Base-by-base conservation (phyloP, 176 grass and related monocot genomes). In the Lolium perenne region DNA sequence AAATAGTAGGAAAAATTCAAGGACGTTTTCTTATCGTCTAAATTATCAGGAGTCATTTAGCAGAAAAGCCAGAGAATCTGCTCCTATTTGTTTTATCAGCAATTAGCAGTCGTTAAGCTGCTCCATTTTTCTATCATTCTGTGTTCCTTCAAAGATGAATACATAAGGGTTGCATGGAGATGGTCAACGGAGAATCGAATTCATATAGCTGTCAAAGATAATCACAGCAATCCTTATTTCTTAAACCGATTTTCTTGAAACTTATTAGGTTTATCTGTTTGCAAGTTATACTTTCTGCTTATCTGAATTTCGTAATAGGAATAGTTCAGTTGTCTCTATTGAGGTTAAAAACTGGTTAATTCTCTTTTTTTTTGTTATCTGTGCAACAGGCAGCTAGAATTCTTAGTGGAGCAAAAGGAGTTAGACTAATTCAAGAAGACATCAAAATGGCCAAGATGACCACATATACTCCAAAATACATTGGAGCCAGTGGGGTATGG, bases 361-460 rank as follows among this genome's bases (percentile, higher is more conserved):
- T 43, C 49, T 25, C 15, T 49, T 75, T 6, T 51, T 20, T 26
- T 82, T 79, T 58, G 4, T 79, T 89, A 32, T 63, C 68, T 91
- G 60, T 59, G 45, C 53, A 81, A 81, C 78, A 94, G 89, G 29
- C 80, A 80, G 26, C 88, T 55, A 89, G 74, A 67, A 80, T 91
- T 89, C 77, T 95, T 76, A 76, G 88, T 20, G 76, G 65, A 56
- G 84, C 90, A 91, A 95, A 93, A 88, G 90, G 93, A 80, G 84
- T 95, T 71, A 79, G 93, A 88, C 57, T 94, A 68, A 71, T 98
- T 77, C 84, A 92, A 83, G 92, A 94, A 89, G 92, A 98, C 65
- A 70, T 92, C 64, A 98, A 98, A 85, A 89, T 97, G 82, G 48
- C 79, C 69, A 94, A 97, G 86, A 82, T 82, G 89, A 94, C 92